Conservation (phyloP, 371 early-diverging fungal species). For the Vittaforma corneae region DNA sequence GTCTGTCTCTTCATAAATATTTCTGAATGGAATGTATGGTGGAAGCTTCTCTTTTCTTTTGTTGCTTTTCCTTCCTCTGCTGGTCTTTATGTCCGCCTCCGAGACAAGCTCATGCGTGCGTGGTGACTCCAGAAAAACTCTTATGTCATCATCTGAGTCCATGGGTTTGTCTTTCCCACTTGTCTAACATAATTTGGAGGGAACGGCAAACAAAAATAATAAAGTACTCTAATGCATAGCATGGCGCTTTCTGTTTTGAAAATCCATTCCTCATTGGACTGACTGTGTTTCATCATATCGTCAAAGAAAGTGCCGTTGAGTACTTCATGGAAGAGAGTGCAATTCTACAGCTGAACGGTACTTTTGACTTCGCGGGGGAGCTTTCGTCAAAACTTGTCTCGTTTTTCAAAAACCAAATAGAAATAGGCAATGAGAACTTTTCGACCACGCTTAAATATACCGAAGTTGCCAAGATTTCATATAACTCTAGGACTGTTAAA, state of each 20-base stretch:
- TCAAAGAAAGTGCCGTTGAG: no score
- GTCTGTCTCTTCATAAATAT: conserved; percentile 14
- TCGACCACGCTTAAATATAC: neutral
- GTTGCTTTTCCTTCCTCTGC: neutral
- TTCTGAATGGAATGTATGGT: conserved; percentile 10
- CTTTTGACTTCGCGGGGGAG: conserved; percentile 8
- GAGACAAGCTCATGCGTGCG: neutral
- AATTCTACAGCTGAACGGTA: conserved; percentile 1
- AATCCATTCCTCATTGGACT: no score
- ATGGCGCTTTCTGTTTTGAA: no score
- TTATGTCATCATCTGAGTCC: conserved; percentile 1
- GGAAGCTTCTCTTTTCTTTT: conserved; percentile 9
- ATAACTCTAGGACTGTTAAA: neutral
- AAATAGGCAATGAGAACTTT: neutral
- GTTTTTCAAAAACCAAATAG: conserved; percentile 8
- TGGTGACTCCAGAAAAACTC: conserved; percentile 8
- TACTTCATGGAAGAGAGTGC: conserved; percentile 3
- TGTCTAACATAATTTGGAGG: neutral
- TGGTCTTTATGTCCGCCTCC: neutral
- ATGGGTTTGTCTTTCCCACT: neutral
- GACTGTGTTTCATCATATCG: no score
- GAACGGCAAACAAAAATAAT: no score
- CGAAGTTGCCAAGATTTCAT: conserved; percentile 16
- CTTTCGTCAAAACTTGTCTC: neutral
- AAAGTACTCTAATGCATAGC: no score